Evolutionary conservation across 805 yeast genomes (phyloP), one percentile per base, ranked within the genome.

Genomic region (Lipomyces kockii): DNA sequence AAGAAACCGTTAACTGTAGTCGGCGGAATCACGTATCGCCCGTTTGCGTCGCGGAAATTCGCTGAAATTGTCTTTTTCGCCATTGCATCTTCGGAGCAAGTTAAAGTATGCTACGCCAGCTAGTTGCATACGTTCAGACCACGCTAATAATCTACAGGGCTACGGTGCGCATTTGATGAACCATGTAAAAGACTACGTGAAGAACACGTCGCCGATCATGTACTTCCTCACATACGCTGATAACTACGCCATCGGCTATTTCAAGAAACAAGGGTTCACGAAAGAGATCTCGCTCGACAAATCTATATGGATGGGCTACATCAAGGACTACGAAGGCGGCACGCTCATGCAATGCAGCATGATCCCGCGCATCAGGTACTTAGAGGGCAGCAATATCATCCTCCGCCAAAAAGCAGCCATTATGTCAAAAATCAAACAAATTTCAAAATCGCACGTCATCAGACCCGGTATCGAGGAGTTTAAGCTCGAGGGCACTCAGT

Each of bases 21-120:
- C 7, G 99, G 99, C 54, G 99, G 99, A 1, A 93, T 95, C 60
- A 95, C 99, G 0, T 93, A 91, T 77, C 84, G 97, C 68, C 99
- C 99, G 2, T 95, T 95, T 78, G 91, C 92, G 75, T 86, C 87
- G 63, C 84, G 97, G 68, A 89, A 86, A 75, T 95, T 95, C 83
- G 99, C 99, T 0, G 99, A 95, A 78, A 95, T 95, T 80, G 99
- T 95, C 32, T 95, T 95, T 75, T 95, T 98, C 84, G 99, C 99
- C 34, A 95, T 95, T 67, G 89, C 97, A 56, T 91, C 97, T 1
- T 91, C 98, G 0, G 99, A 95, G 77, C 99, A 95, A 81, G 99
- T 95, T 22, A 82, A 98, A 71, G 99, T 99, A 43, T n/a, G 49
- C 22, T 43, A 17, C 8, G 3, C 8, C 8, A 43, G 43, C 17